A percentile compares a stretch with the other conserved stretches of the same genome.
Conservation (phyloP, 2,329 filamentous ascomycete species). For the Paramyrothecium sp. region DNA sequence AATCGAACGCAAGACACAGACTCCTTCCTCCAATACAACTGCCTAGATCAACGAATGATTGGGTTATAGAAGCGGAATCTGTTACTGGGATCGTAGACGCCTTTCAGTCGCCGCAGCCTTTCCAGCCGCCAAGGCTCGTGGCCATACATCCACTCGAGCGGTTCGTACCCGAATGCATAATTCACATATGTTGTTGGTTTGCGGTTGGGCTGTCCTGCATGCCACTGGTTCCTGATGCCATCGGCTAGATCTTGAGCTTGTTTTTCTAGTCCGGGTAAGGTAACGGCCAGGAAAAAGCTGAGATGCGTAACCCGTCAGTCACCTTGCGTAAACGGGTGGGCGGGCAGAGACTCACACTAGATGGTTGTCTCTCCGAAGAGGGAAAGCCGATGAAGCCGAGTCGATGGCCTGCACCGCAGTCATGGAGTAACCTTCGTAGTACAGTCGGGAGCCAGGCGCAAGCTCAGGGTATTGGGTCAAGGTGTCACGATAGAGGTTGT, state of each 20-base stretch:
- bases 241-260: neutral
- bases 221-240: constrained; percentile 7
- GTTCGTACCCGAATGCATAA: constrained; percentile 16
- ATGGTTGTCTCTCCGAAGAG: constrained; percentile 14
- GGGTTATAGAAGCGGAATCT: neutral
- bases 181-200: constrained; percentile 16
- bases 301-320: too few species aligned
- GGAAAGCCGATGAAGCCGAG: constrained; percentile 12
- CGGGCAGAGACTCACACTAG: constrained; percentile 8
- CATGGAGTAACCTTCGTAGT: constrained; percentile 23
- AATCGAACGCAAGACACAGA: too few species aligned
- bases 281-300: too few species aligned
- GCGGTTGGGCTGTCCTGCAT: constrained; percentile 12
- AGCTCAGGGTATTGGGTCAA: constrained; percentile 4
- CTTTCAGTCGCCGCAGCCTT: neutral
- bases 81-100: neutral
- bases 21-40: too few species aligned
- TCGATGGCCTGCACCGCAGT: constrained; percentile 7
- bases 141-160: too few species aligned
- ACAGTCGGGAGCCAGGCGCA: constrained; percentile 8
- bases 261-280: too few species aligned
- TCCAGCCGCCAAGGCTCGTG: neutral
- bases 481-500: constrained; percentile 12
- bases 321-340: neutral
- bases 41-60: too few species aligned